Evolutionary conservation across 805 yeast genomes (phyloP), one percentile per base, ranked within the genome.

Genomic region (Tetrapisispora iriomotensis): DNA sequence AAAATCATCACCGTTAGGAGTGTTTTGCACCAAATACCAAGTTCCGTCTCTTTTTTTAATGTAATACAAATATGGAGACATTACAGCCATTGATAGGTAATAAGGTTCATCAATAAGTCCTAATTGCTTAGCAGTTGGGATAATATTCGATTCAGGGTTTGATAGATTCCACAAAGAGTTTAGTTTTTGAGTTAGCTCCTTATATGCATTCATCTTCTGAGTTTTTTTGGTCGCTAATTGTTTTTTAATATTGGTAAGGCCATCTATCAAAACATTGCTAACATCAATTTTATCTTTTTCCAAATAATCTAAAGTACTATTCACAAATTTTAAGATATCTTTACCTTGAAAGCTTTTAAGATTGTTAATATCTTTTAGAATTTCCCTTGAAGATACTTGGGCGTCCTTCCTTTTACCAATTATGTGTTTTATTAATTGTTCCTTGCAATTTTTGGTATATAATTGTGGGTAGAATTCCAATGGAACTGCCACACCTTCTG

Each of bases 381-480:
- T 34, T 8, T 42, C 26, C 18, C 46, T 54, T 13, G 53, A 44
- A 31, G 42, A 39, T 7, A 30, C 22, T 31, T 49, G 48, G 2
- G 56, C 51, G n/a, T 45, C 43, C 32, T 38, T 46, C 10, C 60
- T 41, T 26, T 50, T 50, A 3, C 31, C 30, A 13, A 54, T 40
- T 23, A 59, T 46, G 17, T 53, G 53, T 15, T 47, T 51, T 4
- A 57, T 49, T 29, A 58, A 40, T 30, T 48, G 41, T 15, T 56
- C 52, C 35, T 55, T 58, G 35, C 53, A 48, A 13, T 41, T 38
- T 27, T 49, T 48, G 1, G 58, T 53, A 39, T 60, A 60, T 12
- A 60, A 41, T 39, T 58, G 61, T 2, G 64, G 63, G 34, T 58
- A 60, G 36, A 60, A 60, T 38, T 53, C 50, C 21, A 58, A 34